Evolutionary conservation across 1,284 basidiomycete species (phyloP).

Genomic region (Cryptococcus deneoformans): DNA sequence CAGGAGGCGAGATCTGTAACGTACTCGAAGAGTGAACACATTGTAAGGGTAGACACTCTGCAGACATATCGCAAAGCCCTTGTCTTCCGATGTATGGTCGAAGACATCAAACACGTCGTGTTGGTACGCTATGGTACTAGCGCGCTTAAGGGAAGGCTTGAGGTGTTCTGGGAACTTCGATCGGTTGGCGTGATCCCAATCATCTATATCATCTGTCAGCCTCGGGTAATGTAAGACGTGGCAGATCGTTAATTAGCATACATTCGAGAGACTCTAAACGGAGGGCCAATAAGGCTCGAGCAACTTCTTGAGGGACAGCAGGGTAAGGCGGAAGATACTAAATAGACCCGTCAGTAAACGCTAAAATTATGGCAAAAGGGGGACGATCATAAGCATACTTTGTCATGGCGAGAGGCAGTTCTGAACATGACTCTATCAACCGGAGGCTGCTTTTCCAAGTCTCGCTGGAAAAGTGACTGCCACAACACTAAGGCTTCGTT

Average conservation of each 20-base stretch:
- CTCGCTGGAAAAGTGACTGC: too few species aligned
- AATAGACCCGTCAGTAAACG: not conserved
- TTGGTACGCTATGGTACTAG: slow-evolving; percentile 74
- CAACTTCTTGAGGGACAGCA: slow-evolving; percentile 11
- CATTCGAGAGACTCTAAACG: slow-evolving; percentile 21
- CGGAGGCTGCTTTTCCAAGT: not conserved
- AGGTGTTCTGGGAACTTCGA: slow-evolving; percentile 83
- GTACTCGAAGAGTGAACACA: slow-evolving; percentile 43
- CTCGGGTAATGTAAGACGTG: not conserved
- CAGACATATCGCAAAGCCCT: slow-evolving; percentile 32
- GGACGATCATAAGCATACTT: not conserved
- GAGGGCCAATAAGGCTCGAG: slow-evolving; percentile 21
- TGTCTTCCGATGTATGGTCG: slow-evolving; percentile 16
- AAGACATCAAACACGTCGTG: slow-evolving; percentile 52
- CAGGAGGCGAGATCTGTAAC: slow-evolving; percentile 2
- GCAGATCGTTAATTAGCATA: slow-evolving; percentile 10
- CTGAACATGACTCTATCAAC: slow-evolving; percentile 31
- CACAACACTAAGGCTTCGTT: too few species aligned
- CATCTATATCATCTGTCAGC: slow-evolving; percentile 13
- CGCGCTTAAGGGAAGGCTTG: slow-evolving; percentile 67
- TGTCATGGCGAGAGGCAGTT: slow-evolving; percentile 16
- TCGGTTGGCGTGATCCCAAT: slow-evolving; percentile 54
- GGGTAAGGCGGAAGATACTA: slow-evolving; percentile 35
- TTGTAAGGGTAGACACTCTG: slow-evolving; percentile 44
- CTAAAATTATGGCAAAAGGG: not conserved